A percentile compares a stretch with the other conserved stretches of the same genome.
Conservation (phyloP, 2,329 filamentous ascomycete species). For the Sclerotinia trifoliorum region DNA sequence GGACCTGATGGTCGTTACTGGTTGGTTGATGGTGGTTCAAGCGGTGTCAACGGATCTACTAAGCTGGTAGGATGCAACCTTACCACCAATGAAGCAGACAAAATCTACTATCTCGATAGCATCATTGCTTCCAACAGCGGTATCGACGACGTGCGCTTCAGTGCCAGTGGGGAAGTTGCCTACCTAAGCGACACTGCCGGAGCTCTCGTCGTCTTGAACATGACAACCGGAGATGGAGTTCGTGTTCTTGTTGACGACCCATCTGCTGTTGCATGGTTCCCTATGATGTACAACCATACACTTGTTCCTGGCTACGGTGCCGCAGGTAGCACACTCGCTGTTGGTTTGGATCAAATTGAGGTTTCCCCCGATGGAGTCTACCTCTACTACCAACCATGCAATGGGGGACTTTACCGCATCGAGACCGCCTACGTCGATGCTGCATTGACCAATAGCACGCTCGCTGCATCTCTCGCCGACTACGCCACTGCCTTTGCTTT, state of each 20-base stretch:
- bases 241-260: conserved; percentile 37
- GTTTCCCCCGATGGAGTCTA: conserved; percentile 42
- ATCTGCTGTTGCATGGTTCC: conserved; percentile 35
- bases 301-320: conserved; percentile 30
- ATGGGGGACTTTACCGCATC: conserved; percentile 41
- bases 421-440: conserved; percentile 40
- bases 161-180: conserved; percentile 55
- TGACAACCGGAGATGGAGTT: conserved; percentile 33
- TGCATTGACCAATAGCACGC: conserved; percentile 40
- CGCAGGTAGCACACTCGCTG: conserved; percentile 31
- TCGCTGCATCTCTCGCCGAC: conserved; percentile 34
- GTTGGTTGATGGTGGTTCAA: conserved; percentile 9
- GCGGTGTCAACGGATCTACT: conserved; percentile 24
- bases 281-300: conserved; percentile 39
- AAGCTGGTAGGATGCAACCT: conserved; percentile 39
- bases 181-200: conserved; percentile 75
- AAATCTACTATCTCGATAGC: conserved; percentile 41
- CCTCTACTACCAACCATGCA: conserved; percentile 43
- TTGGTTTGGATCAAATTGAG: conserved; percentile 43
- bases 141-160: conserved; percentile 43
- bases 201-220: conserved; percentile 37
- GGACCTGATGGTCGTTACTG: background rate
- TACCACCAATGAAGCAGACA: conserved; percentile 37
- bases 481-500: conserved; percentile 36
- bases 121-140: conserved; percentile 37